These are phyloP conservation scores for Blastobotrys mokoenaii DNA, from an alignment of 805 yeast species.

Conservation along the genomic window DNA sequence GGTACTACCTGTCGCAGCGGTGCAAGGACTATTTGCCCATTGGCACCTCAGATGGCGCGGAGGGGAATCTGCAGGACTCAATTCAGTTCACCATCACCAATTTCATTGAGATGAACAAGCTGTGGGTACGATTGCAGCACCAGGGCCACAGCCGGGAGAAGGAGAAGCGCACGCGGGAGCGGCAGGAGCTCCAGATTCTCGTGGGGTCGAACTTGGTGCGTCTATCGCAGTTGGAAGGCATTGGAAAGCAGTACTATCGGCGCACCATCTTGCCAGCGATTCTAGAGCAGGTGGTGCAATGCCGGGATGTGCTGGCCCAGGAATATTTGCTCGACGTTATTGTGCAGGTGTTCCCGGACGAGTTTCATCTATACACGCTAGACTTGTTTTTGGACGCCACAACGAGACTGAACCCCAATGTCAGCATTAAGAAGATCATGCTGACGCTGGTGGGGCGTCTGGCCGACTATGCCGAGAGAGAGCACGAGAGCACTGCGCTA, in stretches of 20 bases:
- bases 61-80: constrained; percentile 48
- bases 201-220: constrained; percentile 91
- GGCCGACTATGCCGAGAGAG: constrained; percentile 21
- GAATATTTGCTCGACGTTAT: constrained; percentile 85
- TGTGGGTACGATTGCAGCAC: constrained; percentile 95
- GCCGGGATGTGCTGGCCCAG: constrained; percentile 87
- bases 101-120: constrained; percentile 94
- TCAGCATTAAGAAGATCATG: constrained; percentile 59
- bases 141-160: constrained; percentile 88
- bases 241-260: constrained; percentile 41
- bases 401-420: constrained; percentile 57
- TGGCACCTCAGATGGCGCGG: constrained; percentile 22
- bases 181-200: constrained; percentile 81
- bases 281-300: constrained; percentile 85
- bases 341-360: constrained; percentile 91
- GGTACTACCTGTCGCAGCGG: constrained; percentile 83
- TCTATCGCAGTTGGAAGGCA: constrained; percentile 69
- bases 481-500: constrained; percentile 5
- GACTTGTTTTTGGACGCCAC: constrained; percentile 58
- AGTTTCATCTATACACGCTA: constrained; percentile 73
- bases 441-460: constrained; percentile 60
- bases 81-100: constrained; percentile 75
- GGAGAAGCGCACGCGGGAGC: constrained; percentile 61
- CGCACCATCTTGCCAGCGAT: constrained; percentile 64
- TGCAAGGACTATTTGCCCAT: constrained; percentile 57